phyloP scores from a whole-genome alignment of 2,329 filamentous ascomycete genomes.

The Stylonectria norvegica region DNA sequence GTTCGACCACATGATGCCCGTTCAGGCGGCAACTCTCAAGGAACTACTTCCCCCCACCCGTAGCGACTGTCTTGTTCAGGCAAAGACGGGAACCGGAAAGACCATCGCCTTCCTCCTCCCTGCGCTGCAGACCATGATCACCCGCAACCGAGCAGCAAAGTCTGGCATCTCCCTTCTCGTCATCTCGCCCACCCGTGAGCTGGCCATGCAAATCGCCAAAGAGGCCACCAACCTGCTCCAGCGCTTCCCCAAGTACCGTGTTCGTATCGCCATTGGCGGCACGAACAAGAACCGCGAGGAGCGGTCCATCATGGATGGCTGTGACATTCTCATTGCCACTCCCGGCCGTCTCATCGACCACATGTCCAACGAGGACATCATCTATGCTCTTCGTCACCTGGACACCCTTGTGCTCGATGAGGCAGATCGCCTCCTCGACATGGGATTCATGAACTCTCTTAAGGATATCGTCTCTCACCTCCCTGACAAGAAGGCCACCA shows the following conservation, averaged over 20 bases:
- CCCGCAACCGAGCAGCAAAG: constrained; percentile 30
- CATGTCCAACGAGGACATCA: constrained; percentile 66
- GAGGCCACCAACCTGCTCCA: constrained; percentile 71
- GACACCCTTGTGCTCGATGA: constrained; percentile 82
- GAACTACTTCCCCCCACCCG: constrained; percentile 45
- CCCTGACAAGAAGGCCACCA: constrained; percentile 56
- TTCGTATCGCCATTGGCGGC: constrained; percentile 77
- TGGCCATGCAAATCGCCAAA: constrained; percentile 66
- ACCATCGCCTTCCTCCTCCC: constrained; percentile 80
- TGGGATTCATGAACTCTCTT: constrained; percentile 78
- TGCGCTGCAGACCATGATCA: constrained; percentile 73
- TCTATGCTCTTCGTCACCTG: constrained; percentile 62
- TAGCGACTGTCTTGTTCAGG: constrained; percentile 66
- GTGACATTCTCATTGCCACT: constrained; percentile 77
- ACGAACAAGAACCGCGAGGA: constrained; percentile 72
- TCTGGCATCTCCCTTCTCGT: constrained; percentile 58
- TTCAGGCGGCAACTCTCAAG: constrained; percentile 51
- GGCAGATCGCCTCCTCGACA: constrained; percentile 76
- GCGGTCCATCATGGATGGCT: constrained; percentile 65
- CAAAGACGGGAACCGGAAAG: constrained; percentile 85
- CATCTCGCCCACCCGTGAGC: constrained; percentile 67
- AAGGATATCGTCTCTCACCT: constrained; percentile 72
- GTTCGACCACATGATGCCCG: constrained; percentile 53
- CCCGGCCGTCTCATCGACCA: constrained; percentile 78
- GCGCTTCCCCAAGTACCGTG: constrained; percentile 69